A percentile compares a stretch with the other conserved stretches of the same genome.
phyloP scores from a whole-genome alignment of 2,329 filamentous ascomycete species.

The Microsporum ferrugineum region DNA sequence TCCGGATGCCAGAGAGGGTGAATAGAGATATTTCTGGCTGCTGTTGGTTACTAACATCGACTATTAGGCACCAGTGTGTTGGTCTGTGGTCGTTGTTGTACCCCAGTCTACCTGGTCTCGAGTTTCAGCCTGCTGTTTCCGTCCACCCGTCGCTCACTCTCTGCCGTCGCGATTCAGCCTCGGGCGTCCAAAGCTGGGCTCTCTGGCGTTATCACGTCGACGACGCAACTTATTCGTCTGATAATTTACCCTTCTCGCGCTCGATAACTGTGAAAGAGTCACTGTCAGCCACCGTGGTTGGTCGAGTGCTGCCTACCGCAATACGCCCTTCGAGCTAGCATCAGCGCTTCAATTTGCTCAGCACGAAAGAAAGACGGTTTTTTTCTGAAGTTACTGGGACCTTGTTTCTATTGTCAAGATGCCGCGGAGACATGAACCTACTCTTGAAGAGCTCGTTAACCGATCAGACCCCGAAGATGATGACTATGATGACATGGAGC shows the following conservation, averaged over 20 bases:
- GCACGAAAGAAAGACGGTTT: too few relatives aligned
- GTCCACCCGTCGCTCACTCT: background rate
- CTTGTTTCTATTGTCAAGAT: background rate
- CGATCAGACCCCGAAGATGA: constrained; percentile 24
- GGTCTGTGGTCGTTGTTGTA: background rate
- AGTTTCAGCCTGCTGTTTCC: background rate
- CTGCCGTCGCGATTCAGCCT: background rate
- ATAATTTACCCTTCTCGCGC: background rate
- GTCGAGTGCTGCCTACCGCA: background rate
- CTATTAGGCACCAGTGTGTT: background rate
- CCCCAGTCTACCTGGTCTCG: background rate
- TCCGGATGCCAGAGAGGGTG: background rate
- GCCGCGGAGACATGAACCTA: background rate
- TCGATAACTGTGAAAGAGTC: background rate
- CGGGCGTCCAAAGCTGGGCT: background rate
- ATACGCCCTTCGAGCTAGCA: background rate
- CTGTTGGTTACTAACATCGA: background rate
- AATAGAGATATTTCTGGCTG: background rate
- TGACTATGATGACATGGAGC: constrained; percentile 32
- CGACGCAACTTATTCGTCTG: background rate
- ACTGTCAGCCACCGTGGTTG: background rate
- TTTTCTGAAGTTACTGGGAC: background rate
- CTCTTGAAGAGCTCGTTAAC: background rate
- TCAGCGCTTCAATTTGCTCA: too few relatives aligned
- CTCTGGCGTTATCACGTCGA: background rate